Percentiles rank a stretch among this genome's conserved stretches.
Evolutionary conservation across 2,329 filamentous ascomycete genomes (phyloP).

Genomic region (Colletotrichum cereale): DNA sequence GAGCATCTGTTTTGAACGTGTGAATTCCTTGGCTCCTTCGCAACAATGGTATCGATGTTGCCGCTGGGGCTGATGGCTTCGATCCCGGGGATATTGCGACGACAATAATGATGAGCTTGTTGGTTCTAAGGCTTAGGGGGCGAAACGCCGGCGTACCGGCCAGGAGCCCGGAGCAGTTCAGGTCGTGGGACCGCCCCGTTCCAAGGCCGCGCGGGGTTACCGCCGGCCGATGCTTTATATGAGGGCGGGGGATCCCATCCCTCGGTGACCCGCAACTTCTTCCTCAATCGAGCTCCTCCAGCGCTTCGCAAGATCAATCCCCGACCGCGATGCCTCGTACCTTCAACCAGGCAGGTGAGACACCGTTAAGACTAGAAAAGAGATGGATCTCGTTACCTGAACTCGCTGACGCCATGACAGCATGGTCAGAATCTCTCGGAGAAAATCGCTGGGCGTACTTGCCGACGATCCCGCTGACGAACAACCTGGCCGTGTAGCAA

Average conservation of each 20-base stretch:
- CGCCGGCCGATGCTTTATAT: too few species aligned
- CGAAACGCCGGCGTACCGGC: constrained; percentile 6
- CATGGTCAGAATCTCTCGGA: neutral
- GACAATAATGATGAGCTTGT: too few species aligned
- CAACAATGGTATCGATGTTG: too few species aligned
- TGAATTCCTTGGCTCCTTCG: too few species aligned
- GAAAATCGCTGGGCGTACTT: neutral
- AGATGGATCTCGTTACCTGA: neutral
- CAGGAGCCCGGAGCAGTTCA: neutral
- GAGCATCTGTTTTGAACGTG: too few species aligned
- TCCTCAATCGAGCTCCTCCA: neutral
- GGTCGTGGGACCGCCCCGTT: too few species aligned
- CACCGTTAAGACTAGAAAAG: neutral
- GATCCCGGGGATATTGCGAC: too few species aligned
- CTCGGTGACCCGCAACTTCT: neutral
- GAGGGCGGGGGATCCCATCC: neutral
- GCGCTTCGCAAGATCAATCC: neutral
- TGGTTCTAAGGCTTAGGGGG: constrained; percentile 19
- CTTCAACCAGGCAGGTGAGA: constrained; percentile 30
- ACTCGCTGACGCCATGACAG: neutral
- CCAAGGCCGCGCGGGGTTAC: too few species aligned
- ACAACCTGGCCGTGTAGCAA: constrained; percentile 45
- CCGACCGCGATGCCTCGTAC: constrained; percentile 22
- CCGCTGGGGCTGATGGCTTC: too few species aligned
- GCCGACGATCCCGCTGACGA: neutral